These are phyloP conservation scores for Penicillium taxi DNA, from an alignment of 495 filamentous ascomycete species.

Conservation along the genomic window DNA sequence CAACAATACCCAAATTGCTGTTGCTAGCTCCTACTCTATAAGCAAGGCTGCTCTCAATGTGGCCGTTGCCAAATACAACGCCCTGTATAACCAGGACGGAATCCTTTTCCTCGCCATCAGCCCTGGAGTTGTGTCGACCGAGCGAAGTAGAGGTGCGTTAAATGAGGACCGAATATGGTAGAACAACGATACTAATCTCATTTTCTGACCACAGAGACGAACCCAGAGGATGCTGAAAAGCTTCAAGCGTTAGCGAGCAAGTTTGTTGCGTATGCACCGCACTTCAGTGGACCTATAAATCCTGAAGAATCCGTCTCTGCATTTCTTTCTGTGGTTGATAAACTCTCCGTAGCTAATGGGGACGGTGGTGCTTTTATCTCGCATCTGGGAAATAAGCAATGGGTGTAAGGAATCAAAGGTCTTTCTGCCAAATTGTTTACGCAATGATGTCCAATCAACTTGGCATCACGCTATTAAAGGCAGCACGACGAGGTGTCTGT, in stretches of 20 bases:
- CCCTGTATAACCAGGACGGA: constrained; percentile 43
- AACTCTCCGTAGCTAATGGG: constrained; percentile 40
- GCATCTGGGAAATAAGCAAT: constrained; percentile 47
- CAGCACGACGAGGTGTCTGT: too few relatives aligned
- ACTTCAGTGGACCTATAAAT: constrained; percentile 40
- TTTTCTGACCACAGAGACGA: constrained; percentile 18
- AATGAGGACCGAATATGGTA: too few relatives aligned
- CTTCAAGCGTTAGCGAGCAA: constrained; percentile 22
- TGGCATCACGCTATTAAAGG: too few relatives aligned
- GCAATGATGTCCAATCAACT: too few relatives aligned
- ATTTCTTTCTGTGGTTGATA: constrained; percentile 32
- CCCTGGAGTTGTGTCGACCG: constrained; percentile 42
- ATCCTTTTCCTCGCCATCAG: constrained; percentile 43
- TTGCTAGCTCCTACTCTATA: constrained; percentile 23
- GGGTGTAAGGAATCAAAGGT: too few relatives aligned
- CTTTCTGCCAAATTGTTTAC: too few relatives aligned
- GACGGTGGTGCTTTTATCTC: constrained; percentile 46
- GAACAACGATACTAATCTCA: too few relatives aligned
- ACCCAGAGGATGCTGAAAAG: constrained; percentile 26
- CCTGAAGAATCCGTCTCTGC: constrained; percentile 34
- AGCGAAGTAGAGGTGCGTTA: constrained; percentile 12
- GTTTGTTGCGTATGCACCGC: constrained; percentile 37
- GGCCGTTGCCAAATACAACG: constrained; percentile 40
- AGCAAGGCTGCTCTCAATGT: constrained; percentile 42
- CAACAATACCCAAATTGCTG: constrained; percentile 21